Percentiles rank a stretch among this genome's conserved stretches.
Evolutionary conservation across 257 asterid species (phyloP).

Genomic region (Rauvolfia tetraphylla): DNA sequence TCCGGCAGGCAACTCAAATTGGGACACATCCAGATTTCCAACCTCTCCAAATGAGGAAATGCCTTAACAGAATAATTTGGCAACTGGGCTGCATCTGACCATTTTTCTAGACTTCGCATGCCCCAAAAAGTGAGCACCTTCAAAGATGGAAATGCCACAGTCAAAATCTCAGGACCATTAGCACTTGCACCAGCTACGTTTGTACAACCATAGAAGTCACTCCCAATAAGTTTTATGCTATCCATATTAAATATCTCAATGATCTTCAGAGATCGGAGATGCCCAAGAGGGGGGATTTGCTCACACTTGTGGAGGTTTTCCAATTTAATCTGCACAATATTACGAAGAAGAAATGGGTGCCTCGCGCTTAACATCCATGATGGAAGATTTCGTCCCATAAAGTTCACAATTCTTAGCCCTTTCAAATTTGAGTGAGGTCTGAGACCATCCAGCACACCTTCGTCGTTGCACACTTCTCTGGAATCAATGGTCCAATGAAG

Average conservation of each 20-base stretch:
- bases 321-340: background rate
- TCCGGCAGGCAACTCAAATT: background rate
- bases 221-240: background rate
- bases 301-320: background rate
- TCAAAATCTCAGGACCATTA: background rate
- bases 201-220: background rate
- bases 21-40: background rate
- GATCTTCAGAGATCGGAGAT: background rate
- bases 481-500: background rate
- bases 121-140: background rate
- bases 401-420: background rate
- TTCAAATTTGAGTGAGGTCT: slow-evolving; percentile 9
- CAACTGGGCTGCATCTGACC: background rate
- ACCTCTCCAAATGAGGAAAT: background rate
- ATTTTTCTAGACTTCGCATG: background rate
- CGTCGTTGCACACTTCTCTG: background rate
- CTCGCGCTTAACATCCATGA: background rate
- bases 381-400: slow-evolving; percentile 1
- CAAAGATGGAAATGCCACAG: background rate
- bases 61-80: background rate
- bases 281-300: slow-evolving; percentile 5
- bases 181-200: background rate
- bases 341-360: background rate
- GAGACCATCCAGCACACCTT: slow-evolving; percentile 7
- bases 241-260: background rate